These are phyloP conservation scores for Alternaria sp. DNA, from an alignment of 2,329 filamentous ascomycete genomes.

Conservation along the genomic window DNA sequence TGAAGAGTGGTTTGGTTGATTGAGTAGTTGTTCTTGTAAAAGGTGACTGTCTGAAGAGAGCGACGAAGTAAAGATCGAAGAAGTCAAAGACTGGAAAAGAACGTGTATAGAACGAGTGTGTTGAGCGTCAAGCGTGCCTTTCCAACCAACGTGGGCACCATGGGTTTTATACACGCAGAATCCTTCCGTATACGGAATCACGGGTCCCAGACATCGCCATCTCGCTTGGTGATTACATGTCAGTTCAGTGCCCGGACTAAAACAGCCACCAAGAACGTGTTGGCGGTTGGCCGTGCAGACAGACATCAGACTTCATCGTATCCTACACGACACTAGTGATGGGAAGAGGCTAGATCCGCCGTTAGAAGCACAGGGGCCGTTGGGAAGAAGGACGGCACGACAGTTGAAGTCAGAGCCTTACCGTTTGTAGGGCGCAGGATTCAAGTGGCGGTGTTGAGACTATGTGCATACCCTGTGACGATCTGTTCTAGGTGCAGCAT, in stretches of 20 bases:
- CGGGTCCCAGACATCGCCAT: constrained; percentile 18
- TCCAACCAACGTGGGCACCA: constrained; percentile 14
- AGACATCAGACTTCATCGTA: constrained; percentile 18
- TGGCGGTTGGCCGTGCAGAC: constrained; percentile 20
- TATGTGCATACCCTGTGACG: constrained; percentile 8
- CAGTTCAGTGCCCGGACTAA: constrained; percentile 22
- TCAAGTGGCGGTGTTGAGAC: constrained; percentile 5
- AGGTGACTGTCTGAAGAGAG: constrained; percentile 25
- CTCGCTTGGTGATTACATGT: constrained; percentile 29
- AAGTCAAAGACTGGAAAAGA: constrained; percentile 31
- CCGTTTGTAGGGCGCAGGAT: constrained; percentile 2
- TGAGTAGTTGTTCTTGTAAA: constrained; percentile 19
- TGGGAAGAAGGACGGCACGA: constrained; percentile 21
- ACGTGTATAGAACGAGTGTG: constrained; percentile 33
- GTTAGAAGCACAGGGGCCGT: constrained; percentile 27
- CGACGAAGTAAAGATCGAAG: constrained; percentile 27
- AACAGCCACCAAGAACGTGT: constrained; percentile 21
- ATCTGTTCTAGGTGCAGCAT: constrained; percentile 16
- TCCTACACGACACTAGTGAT: constrained; percentile 21
- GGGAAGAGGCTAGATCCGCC: constrained; percentile 22
- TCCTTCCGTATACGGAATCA: constrained; percentile 3
- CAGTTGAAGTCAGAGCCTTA: constrained; percentile 5
- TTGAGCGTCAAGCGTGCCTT: constrained; percentile 45
- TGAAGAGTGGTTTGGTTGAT: constrained; percentile 9
- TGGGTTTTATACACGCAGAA: constrained; percentile 32